Base-by-base conservation (phyloP, 1,284 basidiomycete genomes). In the Fomes fomentarius region DNA sequence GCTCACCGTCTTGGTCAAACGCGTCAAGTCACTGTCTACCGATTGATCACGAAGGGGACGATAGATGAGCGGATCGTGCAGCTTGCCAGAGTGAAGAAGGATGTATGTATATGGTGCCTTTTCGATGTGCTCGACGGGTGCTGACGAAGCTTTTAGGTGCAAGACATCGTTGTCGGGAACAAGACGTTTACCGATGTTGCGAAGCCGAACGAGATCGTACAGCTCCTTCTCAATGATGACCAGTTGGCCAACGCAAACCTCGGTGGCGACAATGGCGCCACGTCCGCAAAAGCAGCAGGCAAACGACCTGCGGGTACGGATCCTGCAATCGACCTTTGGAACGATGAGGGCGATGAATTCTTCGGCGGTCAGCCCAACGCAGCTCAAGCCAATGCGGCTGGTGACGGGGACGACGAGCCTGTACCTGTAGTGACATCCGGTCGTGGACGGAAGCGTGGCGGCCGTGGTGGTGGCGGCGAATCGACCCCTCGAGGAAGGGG, bases 31-130 rank as follows among this genome's bases (percentile, higher is more conserved):
- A 99, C 96, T 1, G 96, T 99, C 5, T 99, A 99, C 73, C 90
- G 97, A 35, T 80, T 99, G 50, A 97, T 99, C 67, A 96, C 94
- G 10, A 92, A 87, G 68, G 96, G 96, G 12, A 99, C 97, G 0
- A 98, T 99, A 68, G 97, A 99, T 71, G 96, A 99, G 73, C 94
- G 97, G 8, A 99, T 99, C 62, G 85, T 99, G 19, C 93, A 96
- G 71, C 77, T 98, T 40, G 94, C 95, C 3, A 84, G 95, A 38
- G 93, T 94, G 46, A 97, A 97, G 81, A 96, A 96, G 83, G 94
- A 96, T 68, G 94, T 93, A 64, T 67, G 88, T 76, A 6, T 33
- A 30, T 30, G 28, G 28, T 30, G 12, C 21, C 25, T 35, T 45
- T 19, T 19, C 45, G 34, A n/a, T 24, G 31, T n/a, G 9, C 3